Base-by-base conservation (phyloP, 352 stramenopile species). In the Phytophthora constricta region DNA sequence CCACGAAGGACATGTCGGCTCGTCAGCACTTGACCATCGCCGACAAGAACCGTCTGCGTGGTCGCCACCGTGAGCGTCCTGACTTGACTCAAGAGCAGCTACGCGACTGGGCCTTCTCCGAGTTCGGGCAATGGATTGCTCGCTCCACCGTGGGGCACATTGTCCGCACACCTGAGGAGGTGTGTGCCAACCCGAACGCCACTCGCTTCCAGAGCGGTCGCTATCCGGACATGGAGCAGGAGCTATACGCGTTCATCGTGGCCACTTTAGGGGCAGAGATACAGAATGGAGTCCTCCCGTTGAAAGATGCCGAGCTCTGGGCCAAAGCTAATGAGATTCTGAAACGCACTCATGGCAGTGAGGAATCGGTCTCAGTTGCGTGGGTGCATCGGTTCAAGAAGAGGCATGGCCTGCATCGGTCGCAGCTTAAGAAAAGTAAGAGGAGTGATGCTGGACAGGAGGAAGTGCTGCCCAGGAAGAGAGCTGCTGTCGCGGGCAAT, bases 91-190 rank as follows among this genome's bases (percentile, higher is more conserved):
- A 80, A 52, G 72, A 77, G 69, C 72, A 77, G 55, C 65, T 80
- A 10, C 69, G 72, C 16, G 72, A 80, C 58, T 80, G 72, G 72
- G 65, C 46, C 2, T 61, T 77, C 39, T 20, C 27, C 17, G 42
- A 48, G 13, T 75, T 77, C n/a, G 65, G 53, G 53, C 72, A 80
- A 58, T 80, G 72, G 72, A 60, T 77, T 7, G 72, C 60, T 9
- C 72, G 69, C 37, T 80, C 72, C n/a, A 80, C 72, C 22, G 67
- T 80, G n/a, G 72, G 72, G 33, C 69, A 80, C 27, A 75, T 80
- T 49, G 49, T 55, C 22, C 58, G 68, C 39, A 27, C 22, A 39
- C 72, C 72, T 13, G 65, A 80, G 22, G 68, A 80, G 55, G 3
- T 46, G 0, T 68, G 68, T 53, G 68, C 59, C 34, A 77, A 80